These are phyloP conservation scores for Mortierella sp. DNA, from an alignment of 371 early-diverging fungal genomes.

Conservation along the genomic window DNA sequence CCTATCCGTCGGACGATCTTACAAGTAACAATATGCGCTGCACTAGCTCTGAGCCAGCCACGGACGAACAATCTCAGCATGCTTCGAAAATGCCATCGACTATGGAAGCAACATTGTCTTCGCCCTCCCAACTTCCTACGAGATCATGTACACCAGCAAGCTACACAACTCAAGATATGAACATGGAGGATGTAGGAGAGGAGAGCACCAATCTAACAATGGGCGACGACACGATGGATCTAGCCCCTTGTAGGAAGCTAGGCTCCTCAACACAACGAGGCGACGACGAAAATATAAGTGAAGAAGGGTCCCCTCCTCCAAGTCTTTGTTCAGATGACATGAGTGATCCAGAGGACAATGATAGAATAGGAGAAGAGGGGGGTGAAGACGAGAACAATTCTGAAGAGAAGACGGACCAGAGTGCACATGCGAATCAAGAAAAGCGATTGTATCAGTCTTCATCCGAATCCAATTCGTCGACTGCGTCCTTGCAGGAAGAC, in stretches of 20 bases:
- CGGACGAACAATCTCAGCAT: no score
- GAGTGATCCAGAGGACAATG: not conserved
- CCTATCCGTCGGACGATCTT: no score
- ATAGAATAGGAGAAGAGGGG: not conserved
- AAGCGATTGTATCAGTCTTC: constrained; percentile 6
- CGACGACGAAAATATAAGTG: constrained; percentile 10
- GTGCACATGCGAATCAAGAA: not conserved
- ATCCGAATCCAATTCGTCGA: constrained; percentile 10
- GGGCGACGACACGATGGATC: no score
- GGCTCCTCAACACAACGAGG: not conserved
- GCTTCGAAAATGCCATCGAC: no score
- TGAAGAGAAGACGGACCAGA: not conserved
- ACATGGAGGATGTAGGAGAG: not conserved
- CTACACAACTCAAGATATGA: not conserved
- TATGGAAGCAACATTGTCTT: not conserved
- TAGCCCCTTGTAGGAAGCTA: not conserved
- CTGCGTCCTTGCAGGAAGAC: constrained; percentile 17
- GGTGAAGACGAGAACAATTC: constrained; percentile 2
- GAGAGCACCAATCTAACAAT: not conserved
- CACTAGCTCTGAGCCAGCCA: no score
- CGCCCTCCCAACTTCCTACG: no score
- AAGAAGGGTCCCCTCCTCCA: constrained; percentile 7
- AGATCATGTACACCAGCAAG: not conserved
- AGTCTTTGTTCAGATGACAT: constrained; percentile 11
- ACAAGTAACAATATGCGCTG: no score